phyloP scores from a whole-genome alignment of 306 rosid genomes.

The Gastrolobium villosum region DNA sequence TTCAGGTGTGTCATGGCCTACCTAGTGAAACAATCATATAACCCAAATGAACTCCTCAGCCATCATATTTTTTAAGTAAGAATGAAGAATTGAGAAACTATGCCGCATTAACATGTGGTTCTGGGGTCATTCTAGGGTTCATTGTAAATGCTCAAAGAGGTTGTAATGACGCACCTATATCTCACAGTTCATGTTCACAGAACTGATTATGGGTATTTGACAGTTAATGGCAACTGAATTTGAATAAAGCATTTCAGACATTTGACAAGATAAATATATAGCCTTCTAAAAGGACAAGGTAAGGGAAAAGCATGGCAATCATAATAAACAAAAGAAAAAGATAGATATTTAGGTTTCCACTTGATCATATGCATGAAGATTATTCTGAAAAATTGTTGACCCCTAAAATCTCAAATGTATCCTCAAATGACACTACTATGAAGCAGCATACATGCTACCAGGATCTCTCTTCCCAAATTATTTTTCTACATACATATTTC shows the following conservation, averaged over 20 bases:
- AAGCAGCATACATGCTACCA: slow-evolving; percentile 14
- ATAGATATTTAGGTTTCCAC: background rate
- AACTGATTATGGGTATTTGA: background rate
- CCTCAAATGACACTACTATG: slow-evolving; percentile 25
- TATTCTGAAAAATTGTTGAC: slow-evolving; percentile 18
- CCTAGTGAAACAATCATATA: background rate
- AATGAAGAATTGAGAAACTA: slow-evolving; percentile 8
- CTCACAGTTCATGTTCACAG: background rate
- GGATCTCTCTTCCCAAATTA: background rate
- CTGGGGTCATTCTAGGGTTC: slow-evolving; percentile 31
- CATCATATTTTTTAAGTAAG: slow-evolving; percentile 18
- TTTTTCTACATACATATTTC: slow-evolving; percentile 1
- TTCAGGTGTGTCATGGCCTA: slow-evolving; percentile 20
- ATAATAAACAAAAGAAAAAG: background rate
- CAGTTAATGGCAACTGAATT: slow-evolving; percentile 24
- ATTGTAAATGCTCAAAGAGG: slow-evolving; percentile 16
- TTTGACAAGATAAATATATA: slow-evolving; percentile 2
- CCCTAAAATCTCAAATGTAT: background rate
- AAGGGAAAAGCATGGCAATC: background rate
- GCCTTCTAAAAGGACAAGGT: slow-evolving; percentile 2
- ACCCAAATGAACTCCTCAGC: slow-evolving; percentile 5
- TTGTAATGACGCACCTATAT: background rate
- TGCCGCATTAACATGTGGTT: background rate
- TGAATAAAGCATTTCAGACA: slow-evolving; percentile 13
- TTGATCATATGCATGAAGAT: slow-evolving; percentile 18